These are phyloP conservation scores for Graphium sp. DNA, from an alignment of 2,329 filamentous ascomycete species.

Conservation along the genomic window DNA sequence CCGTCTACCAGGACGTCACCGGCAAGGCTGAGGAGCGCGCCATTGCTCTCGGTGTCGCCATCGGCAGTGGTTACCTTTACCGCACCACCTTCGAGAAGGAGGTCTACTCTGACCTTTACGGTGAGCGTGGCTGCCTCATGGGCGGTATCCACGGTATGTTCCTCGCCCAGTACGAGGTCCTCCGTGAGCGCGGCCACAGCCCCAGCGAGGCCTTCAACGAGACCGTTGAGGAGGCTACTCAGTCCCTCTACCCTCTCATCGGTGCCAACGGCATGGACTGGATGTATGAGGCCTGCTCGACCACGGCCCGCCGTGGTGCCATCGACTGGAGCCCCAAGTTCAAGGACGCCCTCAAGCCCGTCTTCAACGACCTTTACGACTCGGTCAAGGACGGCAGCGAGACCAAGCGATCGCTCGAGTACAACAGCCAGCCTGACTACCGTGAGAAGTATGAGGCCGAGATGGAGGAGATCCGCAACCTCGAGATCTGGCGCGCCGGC, in stretches of 20 bases:
- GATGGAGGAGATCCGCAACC: constrained; percentile 93
- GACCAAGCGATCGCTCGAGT: constrained; percentile 92
- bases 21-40: constrained; percentile 98
- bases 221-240: constrained; percentile 98
- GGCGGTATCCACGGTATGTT: constrained; percentile 99
- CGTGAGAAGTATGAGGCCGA: constrained; percentile 93
- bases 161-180: constrained; percentile 99
- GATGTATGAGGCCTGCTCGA: constrained; percentile 99
- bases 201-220: constrained; percentile 99
- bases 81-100: constrained; percentile 99
- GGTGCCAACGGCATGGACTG: constrained; percentile 98
- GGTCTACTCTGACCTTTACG: constrained; percentile 98
- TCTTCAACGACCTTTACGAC: constrained; percentile 96
- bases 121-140: constrained; percentile 99
- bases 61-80: constrained; percentile 97
- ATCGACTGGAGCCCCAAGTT: constrained; percentile 97
- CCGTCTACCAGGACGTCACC: constrained; percentile 95
- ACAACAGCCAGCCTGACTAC: constrained; percentile 93
- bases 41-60: constrained; percentile 86
- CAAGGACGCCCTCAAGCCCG: constrained; percentile 96
- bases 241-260: constrained; percentile 94
- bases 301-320: constrained; percentile 92
- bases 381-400: constrained; percentile 80
- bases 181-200: constrained; percentile 94
- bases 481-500: constrained; percentile 98